Evolutionary conservation across 768 basidiomycete species (phyloP), one percentile per base, ranked within the genome.

Genomic region (Pleurotus platypus): DNA sequence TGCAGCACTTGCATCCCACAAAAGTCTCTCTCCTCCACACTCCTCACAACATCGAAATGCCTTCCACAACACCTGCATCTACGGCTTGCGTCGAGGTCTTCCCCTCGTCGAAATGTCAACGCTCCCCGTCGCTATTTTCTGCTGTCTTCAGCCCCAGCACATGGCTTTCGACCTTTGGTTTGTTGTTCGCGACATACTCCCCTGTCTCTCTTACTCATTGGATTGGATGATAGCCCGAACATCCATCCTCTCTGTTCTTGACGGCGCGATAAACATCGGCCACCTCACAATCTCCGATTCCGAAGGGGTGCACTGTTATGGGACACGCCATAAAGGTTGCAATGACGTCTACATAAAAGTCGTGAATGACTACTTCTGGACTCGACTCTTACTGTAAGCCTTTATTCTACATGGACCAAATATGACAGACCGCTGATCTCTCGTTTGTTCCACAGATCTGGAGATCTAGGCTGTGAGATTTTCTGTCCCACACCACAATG

Each of bases 391-490:
- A 58, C 69, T 86, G 81, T 84, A 70, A 66, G 83, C 73, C 53
- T 56, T 48, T 55, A 55, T 59, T 37, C 26, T 49, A 39, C 46
- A 53, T 35, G 30, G 30, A 60, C 48, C 60, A 46, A 43, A 40
- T 57, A 38, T 26, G 57, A 59, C 20, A 46, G 49, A 16, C 38
- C 49, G 50, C 55, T 62, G 46, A 53, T 59, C 60, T 61, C 64
- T 60, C 46, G 63, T 67, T 61, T 57, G 69, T 64, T 35, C 30
- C 11, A 3, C 30, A 79, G 78, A 61, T 81, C 81, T 55, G 80
- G 80, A 54, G 85, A 87, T 71, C 74, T 87, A 53, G 85, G 85
- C 61, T 87, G 85, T 86, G 72, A 77, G 83, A 63, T 53, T 5
- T 15, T 37, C 49, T 26, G 20, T 35, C n/a, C 16, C 37, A 37